A percentile compares a stretch with the other conserved stretches of the same genome.
These are phyloP conservation scores for Chaetomiaceae sp. DNA, from an alignment of 2,329 filamentous ascomycete genomes.

Conservation along the genomic window DNA sequence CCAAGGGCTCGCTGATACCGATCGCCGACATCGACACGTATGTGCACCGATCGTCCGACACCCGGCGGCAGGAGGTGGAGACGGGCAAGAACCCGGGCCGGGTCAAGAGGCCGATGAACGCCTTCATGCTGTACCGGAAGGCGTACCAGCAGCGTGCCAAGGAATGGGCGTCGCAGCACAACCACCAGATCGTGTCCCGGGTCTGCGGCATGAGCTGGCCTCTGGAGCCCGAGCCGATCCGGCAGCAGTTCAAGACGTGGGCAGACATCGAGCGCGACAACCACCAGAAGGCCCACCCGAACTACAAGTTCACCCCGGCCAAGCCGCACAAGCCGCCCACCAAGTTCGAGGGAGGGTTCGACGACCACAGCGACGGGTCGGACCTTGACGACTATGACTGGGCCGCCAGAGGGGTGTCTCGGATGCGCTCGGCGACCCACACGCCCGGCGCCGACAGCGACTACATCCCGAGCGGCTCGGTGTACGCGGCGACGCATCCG, in stretches of 20 bases:
- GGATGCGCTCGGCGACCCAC: slow-evolving; percentile 26
- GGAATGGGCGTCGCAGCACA: slow-evolving; percentile 72
- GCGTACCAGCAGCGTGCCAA: slow-evolving; percentile 86
- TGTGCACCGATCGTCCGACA: slow-evolving; percentile 64
- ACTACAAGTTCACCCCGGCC: slow-evolving; percentile 89
- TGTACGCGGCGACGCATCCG: slow-evolving; percentile 14
- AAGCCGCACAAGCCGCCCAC: slow-evolving; percentile 48
- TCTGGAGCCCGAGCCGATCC: slow-evolving; percentile 66
- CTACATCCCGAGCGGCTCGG: slow-evolving; percentile 22
- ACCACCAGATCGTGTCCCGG: slow-evolving; percentile 86
- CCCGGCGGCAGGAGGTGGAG: slow-evolving; percentile 61
- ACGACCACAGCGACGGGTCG: slow-evolving; percentile 35
- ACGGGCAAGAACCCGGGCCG: slow-evolving; percentile 64
- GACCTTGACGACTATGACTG: slow-evolving; percentile 44
- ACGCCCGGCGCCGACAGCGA: slow-evolving; percentile 31
- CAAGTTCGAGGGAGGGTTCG: slow-evolving; percentile 31
- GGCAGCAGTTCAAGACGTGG: slow-evolving; percentile 69
- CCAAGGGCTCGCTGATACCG: slow-evolving; percentile 54
- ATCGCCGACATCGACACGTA: slow-evolving; percentile 74
- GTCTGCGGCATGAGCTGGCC: slow-evolving; percentile 86
- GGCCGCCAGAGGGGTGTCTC: slow-evolving; percentile 29
- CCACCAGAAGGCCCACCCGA: slow-evolving; percentile 77
- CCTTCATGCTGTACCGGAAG: slow-evolving; percentile 95
- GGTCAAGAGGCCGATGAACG: slow-evolving; percentile 91
- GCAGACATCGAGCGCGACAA: slow-evolving; percentile 77